Base-by-base conservation (phyloP, 1,139 yeast species). In the Zhuliangozyma blackwelliae region DNA sequence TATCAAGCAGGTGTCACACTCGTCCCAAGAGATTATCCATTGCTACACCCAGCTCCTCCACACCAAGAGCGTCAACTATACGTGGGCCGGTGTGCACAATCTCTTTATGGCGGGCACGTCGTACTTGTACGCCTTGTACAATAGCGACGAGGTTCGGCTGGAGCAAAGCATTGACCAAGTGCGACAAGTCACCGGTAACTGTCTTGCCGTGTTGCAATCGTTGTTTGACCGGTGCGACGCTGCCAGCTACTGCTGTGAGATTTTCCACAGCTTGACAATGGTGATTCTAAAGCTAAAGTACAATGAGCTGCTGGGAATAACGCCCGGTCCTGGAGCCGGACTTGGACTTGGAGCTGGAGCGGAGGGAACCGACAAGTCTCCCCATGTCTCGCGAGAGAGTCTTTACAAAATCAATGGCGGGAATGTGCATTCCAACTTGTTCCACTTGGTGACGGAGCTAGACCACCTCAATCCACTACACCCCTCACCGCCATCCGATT, bases 61-160 rank as follows among this genome's bases (percentile, higher is more conserved):
- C 16, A 70, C 70, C 26, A 77, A 76, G 47, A 68, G 77, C 33
- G 72, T 88, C 43, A 88, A 88, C 55, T 89, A 85, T 59, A 87
- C 96, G 0, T 89, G 96, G 96, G 92, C 90, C 1, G 95, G 95
- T 0, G 92, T 88, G 2, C 95, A 88, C 55, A 88, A 87, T 55
- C 63, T 87, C 38, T 87, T 87, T 54, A 82, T 85, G 83, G 92
- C 96, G 0, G 95, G 95, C 1, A 83, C 92, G 16, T 83, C 95
- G 2, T 87, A 80, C 49, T 65, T 88, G 31, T 88, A 84, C 54
- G 75, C 90, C 1, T 68, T 87, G 10, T 87, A 84, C 53, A 84
- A 83, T 53, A 77, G 85, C 27, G 71, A 68, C 19, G 74, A 70
- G 28, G 75, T 77, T 2, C 59, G 79, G n/a, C 51, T 62, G 8